Evolutionary conservation across 176 grass and related monocot genomes (phyloP), one percentile per base, ranked within the genome.

Genomic region (Zoysia japonica): DNA sequence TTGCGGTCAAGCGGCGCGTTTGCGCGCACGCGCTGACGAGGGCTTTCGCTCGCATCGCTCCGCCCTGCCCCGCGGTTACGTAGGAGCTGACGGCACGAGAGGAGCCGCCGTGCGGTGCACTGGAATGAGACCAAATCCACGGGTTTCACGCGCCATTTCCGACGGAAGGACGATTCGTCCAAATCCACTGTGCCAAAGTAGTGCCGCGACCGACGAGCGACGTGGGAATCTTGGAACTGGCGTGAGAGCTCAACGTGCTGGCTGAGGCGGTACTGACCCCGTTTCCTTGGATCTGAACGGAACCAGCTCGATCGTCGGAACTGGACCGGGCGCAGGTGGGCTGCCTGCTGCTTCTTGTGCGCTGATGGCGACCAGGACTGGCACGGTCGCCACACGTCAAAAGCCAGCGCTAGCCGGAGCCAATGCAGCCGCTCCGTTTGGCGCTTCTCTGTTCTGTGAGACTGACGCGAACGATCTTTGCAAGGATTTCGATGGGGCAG

Each of bases 51-150:
- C 48, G 47, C 59, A 37, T 60, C 11, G 50, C 47, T 10, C 6
- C 47, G 11, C 7, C 49, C 49, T 11, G 5, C 11, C 69, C 12
- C 38, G 39, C 2, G 57, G 60, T 40, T 40, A 46, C 61, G 61
- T 37, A 5, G 81, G 41, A 36, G 61, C 39, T 68, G 72, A 61
- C 70, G 70, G 39, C 61, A 11, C 9, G 55, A 10, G 9, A 10
- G 2, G 7, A 6, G 4, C 57, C 6, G 81, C 48, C 60, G 72
- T 15, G 72, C 72, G 37, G 65, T 35, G 77, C 69, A 64, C 65
- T 74, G 57, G 3, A 45, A 15, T 47, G 76, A 48, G 85, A 86
- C 85, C 54, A 54, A 7, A 86, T 86, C 84, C 4, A 61, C 62
- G 70, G 53, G 28, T 2, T 38, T 11, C 19, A 37, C 17, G 40